A percentile compares a stretch with the other conserved stretches of the same genome.
Conservation (phyloP, 169 alveolate genomes). For the Cystoisospora suis region DNA sequence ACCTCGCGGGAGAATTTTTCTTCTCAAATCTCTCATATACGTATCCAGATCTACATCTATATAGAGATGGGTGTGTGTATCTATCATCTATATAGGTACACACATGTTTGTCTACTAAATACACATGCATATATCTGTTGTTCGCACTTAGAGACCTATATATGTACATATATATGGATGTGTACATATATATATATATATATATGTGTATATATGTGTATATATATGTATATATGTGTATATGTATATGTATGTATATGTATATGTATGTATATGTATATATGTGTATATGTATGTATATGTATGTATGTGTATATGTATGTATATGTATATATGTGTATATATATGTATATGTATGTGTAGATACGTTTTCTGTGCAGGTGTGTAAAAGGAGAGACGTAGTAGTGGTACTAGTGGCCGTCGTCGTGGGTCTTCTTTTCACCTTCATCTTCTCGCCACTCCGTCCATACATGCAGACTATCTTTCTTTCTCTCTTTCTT, state of each 20-base stretch:
- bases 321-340: not conserved
- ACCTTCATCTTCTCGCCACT: not conserved
- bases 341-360: not conserved
- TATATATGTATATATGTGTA: not conserved
- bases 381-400: too few relatives aligned
- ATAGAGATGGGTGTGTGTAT: constrained; percentile 93
- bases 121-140: constrained; percentile 94
- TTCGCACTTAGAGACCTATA: constrained; percentile 91
- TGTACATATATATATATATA: not conserved
- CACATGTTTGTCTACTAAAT: constrained; percentile 92
- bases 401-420: too few relatives aligned
- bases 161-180: constrained; percentile 92
- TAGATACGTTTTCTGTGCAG: not conserved
- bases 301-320: not conserved
- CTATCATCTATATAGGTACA: constrained; percentile 93
- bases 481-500: too few relatives aligned
- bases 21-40: not conserved
- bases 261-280: not conserved
- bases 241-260: not conserved
- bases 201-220: not conserved
- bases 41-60: not conserved
- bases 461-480: not conserved
- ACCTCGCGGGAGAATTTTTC: not conserved
- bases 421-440: not conserved
- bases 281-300: not conserved